phyloP scores from a whole-genome alignment of 768 basidiomycete species.

The Mycena venus region DNA sequence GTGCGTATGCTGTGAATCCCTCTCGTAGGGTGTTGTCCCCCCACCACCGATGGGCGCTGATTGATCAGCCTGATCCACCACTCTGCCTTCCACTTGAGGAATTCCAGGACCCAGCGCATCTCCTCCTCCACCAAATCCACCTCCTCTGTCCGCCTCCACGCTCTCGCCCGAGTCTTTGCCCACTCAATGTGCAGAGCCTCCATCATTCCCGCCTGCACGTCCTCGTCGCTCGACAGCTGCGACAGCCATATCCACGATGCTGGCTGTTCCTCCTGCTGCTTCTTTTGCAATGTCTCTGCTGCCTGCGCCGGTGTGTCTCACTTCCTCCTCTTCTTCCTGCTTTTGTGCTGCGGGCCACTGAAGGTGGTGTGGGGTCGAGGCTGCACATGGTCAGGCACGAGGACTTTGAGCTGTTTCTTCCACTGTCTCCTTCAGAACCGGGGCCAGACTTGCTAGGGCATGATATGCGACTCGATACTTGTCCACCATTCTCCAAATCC shows the following conservation, averaged over 20 bases:
- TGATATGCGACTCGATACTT: constrained; percentile 34
- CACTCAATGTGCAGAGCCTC: constrained; percentile 36
- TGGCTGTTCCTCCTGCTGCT: neutral
- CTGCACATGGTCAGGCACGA: constrained; percentile 31
- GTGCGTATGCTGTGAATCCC: neutral
- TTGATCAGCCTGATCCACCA: neutral
- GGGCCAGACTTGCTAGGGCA: constrained; percentile 24
- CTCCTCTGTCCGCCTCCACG: constrained; percentile 38
- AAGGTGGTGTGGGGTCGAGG: constrained; percentile 26
- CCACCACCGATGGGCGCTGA: neutral
- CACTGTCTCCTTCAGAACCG: constrained; percentile 22
- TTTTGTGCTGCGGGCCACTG: neutral
- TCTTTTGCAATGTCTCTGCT: neutral
- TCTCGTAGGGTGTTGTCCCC: neutral
- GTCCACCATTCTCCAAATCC: constrained; percentile 23
- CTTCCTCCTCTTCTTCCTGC: neutral
- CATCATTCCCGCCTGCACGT: neutral
- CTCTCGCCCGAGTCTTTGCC: constrained; percentile 34
- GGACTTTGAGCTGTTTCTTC: constrained; percentile 19
- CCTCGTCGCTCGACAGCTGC: neutral
- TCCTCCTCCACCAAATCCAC: constrained; percentile 38
- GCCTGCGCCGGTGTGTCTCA: neutral
- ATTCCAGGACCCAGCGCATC: constrained; percentile 37
- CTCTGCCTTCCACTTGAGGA: constrained; percentile 28
- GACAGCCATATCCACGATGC: neutral